Conservation (phyloP, 2,329 filamentous ascomycete genomes). For the Leptographium wingfieldii region DNA sequence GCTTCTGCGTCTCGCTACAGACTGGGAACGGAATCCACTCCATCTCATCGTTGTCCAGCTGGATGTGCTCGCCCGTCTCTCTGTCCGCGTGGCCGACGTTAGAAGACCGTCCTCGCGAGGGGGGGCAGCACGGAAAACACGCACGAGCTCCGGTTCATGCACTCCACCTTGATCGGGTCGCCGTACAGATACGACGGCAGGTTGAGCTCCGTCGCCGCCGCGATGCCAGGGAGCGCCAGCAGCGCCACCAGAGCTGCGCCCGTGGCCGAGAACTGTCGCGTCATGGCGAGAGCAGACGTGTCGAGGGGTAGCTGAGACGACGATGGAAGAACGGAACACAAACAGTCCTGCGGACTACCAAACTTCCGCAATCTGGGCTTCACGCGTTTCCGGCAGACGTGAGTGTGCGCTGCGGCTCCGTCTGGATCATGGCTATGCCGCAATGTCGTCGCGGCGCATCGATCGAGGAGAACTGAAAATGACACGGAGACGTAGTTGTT, state of each 20-base stretch:
- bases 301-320: not conserved
- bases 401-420: not conserved
- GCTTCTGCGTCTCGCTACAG: constrained; percentile 76
- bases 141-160: constrained; percentile 57
- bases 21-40: constrained; percentile 84
- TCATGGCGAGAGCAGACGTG: not conserved
- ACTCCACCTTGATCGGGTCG: constrained; percentile 55
- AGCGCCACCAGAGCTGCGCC: constrained; percentile 1
- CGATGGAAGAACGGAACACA: not conserved
- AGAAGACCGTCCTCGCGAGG: not conserved
- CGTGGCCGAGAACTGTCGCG: not conserved
- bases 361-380: not conserved
- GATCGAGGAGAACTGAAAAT: not conserved
- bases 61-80: constrained; percentile 82
- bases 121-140: constrained; percentile 18
- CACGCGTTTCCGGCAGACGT: not conserved
- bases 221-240: constrained; percentile 7
- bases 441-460: not conserved
- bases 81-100: constrained; percentile 29
- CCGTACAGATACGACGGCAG: constrained; percentile 54
- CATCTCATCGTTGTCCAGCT: constrained; percentile 66
- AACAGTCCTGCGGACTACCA: not conserved
- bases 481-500: not conserved
- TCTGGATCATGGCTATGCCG: not conserved
- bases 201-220: constrained; percentile 24